Conservation (phyloP, 805 yeast genomes). For the Metschnikowia vanudenii region DNA sequence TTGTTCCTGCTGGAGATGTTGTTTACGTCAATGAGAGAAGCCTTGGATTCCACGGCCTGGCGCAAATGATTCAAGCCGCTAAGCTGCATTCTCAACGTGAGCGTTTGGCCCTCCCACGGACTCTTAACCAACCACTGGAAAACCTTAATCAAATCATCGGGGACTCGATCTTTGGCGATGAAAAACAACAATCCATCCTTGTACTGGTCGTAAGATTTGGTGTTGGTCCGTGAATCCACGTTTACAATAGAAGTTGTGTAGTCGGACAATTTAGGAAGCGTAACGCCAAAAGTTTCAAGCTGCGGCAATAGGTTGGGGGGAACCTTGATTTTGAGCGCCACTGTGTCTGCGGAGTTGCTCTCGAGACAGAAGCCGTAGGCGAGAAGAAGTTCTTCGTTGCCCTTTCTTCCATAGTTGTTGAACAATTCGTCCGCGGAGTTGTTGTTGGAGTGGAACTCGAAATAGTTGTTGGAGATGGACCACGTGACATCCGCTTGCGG, state of each 20-base stretch:
- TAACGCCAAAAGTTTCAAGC: slow-evolving; percentile 37
- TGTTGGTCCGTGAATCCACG: neutral
- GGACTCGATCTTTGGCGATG: slow-evolving; percentile 34
- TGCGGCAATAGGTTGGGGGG: slow-evolving; percentile 32
- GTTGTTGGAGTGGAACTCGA: slow-evolving; percentile 44
- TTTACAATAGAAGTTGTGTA: slow-evolving; percentile 39
- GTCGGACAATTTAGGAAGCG: slow-evolving; percentile 34
- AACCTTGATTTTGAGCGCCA: slow-evolving; percentile 61
- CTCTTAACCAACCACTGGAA: slow-evolving; percentile 55
- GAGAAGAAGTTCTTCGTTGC: slow-evolving; percentile 76
- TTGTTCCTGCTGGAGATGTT: slow-evolving; percentile 11
- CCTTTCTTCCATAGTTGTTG: slow-evolving; percentile 86
- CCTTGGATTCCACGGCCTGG: slow-evolving; percentile 51
- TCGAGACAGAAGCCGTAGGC: slow-evolving; percentile 77
- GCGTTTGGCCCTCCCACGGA: slow-evolving; percentile 41
- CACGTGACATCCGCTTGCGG: slow-evolving; percentile 63
- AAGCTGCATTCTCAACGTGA: slow-evolving; percentile 54
- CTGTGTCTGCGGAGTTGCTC: slow-evolving; percentile 55
- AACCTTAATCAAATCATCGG: slow-evolving; percentile 46
- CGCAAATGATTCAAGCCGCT: slow-evolving; percentile 60
- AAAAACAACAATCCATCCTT: slow-evolving; percentile 41
- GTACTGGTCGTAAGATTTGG: slow-evolving; percentile 15
- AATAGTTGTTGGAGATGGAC: slow-evolving; percentile 34
- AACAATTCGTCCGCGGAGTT: slow-evolving; percentile 41
- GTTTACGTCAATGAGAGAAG: slow-evolving; percentile 34